Evolutionary conservation across 2,329 filamentous ascomycete species (phyloP).

Genomic region (Sarocladium kiliense): DNA sequence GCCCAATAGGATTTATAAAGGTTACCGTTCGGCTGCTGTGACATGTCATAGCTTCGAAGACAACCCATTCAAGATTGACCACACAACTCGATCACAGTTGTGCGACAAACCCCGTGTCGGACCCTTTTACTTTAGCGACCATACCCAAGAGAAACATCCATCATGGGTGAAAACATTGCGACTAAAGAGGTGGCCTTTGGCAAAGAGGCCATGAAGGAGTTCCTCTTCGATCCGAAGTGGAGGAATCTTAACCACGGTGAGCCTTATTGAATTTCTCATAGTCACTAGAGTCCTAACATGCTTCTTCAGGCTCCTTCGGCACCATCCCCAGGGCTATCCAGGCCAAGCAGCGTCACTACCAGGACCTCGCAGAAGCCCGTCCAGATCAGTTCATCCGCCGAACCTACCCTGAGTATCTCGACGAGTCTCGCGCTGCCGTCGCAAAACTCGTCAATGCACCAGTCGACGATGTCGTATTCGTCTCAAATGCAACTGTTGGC

Average conservation of each 20-base stretch:
- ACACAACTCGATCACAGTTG: too few species aligned
- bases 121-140: too few species aligned
- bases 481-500: constrained; percentile 75
- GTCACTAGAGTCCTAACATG: constrained; percentile 9
- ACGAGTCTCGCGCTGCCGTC: constrained; percentile 62
- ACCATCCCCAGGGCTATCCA: constrained; percentile 62
- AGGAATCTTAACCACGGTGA: constrained; percentile 75
- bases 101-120: too few species aligned
- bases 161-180: not conserved
- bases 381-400: constrained; percentile 77
- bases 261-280: not conserved
- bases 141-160: not conserved
- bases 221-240: constrained; percentile 63
- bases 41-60: too few species aligned
- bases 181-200: constrained; percentile 22
- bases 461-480: constrained; percentile 64
- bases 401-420: constrained; percentile 56
- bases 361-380: constrained; percentile 59
- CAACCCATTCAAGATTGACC: too few species aligned
- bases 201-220: constrained; percentile 51
- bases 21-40: too few species aligned
- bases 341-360: constrained; percentile 55
- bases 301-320: constrained; percentile 67
- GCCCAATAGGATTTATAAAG: too few species aligned
- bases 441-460: constrained; percentile 63